Conservation (phyloP, 2,329 filamentous ascomycete genomes). For the Piedraia hortae region DNA sequence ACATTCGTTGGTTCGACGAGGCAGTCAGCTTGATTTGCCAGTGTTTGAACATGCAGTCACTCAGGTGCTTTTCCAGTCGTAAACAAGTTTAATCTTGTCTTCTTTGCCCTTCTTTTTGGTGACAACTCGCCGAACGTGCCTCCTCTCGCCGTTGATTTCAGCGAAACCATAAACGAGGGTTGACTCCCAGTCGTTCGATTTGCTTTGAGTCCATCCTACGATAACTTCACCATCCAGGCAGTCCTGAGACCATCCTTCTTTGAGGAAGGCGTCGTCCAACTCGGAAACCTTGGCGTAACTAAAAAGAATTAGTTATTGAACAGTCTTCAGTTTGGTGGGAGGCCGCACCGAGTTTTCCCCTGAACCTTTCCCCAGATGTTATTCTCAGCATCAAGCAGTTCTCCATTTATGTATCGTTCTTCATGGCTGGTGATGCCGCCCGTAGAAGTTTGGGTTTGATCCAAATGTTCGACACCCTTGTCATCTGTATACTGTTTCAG, state of each 20-base stretch:
- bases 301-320: slow-evolving; percentile 1
- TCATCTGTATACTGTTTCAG: slow-evolving; percentile 25
- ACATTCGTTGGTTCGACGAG: too few relatives aligned
- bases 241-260: slow-evolving; percentile 31
- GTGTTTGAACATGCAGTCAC: too few relatives aligned
- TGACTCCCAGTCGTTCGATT: slow-evolving; percentile 25
- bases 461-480: slow-evolving; percentile 10
- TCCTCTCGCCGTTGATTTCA: slow-evolving; percentile 15
- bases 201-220: slow-evolving; percentile 23
- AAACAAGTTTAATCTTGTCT: slow-evolving; percentile 17
- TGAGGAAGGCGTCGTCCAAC: slow-evolving; percentile 20
- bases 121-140: slow-evolving; percentile 14
- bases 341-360: slow-evolving; percentile 22
- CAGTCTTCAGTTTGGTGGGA: neutral
- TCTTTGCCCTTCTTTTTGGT: slow-evolving; percentile 15
- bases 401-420: slow-evolving; percentile 27
- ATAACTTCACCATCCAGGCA: slow-evolving; percentile 17
- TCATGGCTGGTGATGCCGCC: slow-evolving; percentile 42
- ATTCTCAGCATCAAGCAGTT: slow-evolving; percentile 39
- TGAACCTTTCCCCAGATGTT: slow-evolving; percentile 50
- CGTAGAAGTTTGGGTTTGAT: slow-evolving; percentile 37
- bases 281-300: slow-evolving; percentile 15
- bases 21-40: too few relatives aligned
- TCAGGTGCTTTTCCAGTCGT: too few relatives aligned
- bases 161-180: slow-evolving; percentile 25